Conservation (phyloP, 495 filamentous ascomycete species). For the Xylaria curta region DNA sequence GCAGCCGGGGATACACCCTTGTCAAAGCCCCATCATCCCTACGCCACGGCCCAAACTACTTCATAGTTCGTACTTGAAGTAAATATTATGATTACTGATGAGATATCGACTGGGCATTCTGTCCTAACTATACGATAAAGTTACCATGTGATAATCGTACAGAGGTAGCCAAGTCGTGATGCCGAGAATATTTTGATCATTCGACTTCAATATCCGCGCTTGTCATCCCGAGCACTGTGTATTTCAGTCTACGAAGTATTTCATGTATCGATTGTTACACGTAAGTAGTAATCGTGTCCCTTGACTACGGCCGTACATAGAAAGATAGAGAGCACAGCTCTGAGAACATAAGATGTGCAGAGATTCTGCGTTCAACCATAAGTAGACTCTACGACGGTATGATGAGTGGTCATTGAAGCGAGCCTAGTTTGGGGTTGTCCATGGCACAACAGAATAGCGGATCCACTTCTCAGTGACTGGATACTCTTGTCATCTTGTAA, state of each 20-base stretch:
- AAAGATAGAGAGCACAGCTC: neutral
- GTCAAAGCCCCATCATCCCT: neutral
- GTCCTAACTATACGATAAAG: neutral
- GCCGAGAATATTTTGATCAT: too few relatives aligned
- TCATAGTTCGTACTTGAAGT: slow-evolving; percentile 7
- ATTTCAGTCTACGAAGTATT: slow-evolving; percentile 5
- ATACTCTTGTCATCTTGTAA: slow-evolving; percentile 5
- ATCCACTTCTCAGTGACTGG: neutral
- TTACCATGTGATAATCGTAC: neutral
- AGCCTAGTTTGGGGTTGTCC: slow-evolving; percentile 1
- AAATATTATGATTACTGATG: slow-evolving; percentile 27
- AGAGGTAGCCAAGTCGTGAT: neutral
- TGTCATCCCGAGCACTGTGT: neutral
- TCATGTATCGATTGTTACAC: slow-evolving; percentile 20
- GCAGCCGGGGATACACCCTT: slow-evolving; percentile 18
- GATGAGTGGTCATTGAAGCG: slow-evolving; percentile 6
- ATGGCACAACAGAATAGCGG: slow-evolving; percentile 4
- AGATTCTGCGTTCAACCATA: slow-evolving; percentile 20
- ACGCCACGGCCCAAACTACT: slow-evolving; percentile 23
- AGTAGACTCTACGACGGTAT: neutral
- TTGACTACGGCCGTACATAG: slow-evolving; percentile 28
- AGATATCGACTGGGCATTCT: neutral
- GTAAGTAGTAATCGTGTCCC: neutral
- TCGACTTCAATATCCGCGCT: neutral
- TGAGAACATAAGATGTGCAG: neutral